phyloP scores from a whole-genome alignment of 768 basidiomycete species.

The Leucocoprinus leucothites region DNA sequence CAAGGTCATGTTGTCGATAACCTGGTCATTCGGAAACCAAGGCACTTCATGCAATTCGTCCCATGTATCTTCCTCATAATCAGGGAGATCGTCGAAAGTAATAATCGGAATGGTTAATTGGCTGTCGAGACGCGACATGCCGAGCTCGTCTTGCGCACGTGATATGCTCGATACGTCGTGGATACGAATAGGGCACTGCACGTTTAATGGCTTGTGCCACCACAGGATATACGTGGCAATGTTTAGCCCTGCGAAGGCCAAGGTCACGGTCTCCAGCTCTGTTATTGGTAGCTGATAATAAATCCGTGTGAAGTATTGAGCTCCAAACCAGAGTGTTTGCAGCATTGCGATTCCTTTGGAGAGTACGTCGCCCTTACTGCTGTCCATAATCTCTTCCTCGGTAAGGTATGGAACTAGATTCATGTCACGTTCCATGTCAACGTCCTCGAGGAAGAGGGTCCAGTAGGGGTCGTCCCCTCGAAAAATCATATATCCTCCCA shows the following conservation, averaged over 20 bases:
- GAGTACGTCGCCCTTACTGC: slow-evolving; percentile 30
- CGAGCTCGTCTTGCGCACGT: not conserved
- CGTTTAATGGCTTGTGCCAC: slow-evolving; percentile 38
- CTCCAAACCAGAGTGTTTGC: slow-evolving; percentile 34
- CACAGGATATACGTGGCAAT: slow-evolving; percentile 28
- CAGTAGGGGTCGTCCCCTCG: not conserved
- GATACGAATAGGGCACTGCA: slow-evolving; percentile 20
- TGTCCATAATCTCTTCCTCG: slow-evolving; percentile 20
- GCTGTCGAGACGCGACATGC: not conserved
- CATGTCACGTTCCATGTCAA: slow-evolving; percentile 15
- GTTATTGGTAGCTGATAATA: slow-evolving; percentile 25
- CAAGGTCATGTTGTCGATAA: not conserved
- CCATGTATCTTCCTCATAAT: not conserved
- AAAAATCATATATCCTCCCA: slow-evolving; percentile 9
- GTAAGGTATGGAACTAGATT: slow-evolving; percentile 17
- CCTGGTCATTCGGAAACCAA: not conserved
- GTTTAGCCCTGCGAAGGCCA: slow-evolving; percentile 30
- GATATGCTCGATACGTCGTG: not conserved
- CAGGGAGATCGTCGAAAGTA: not conserved
- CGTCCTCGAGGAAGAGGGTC: slow-evolving; percentile 12
- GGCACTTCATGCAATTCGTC: not conserved
- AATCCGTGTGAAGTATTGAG: slow-evolving; percentile 25
- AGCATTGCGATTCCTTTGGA: slow-evolving; percentile 30
- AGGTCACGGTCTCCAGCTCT: slow-evolving; percentile 32
- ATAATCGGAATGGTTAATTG: not conserved